Evolutionary conservation across 495 filamentous ascomycete species (phyloP).

Genomic region (Annulohypoxylon moriforme): DNA sequence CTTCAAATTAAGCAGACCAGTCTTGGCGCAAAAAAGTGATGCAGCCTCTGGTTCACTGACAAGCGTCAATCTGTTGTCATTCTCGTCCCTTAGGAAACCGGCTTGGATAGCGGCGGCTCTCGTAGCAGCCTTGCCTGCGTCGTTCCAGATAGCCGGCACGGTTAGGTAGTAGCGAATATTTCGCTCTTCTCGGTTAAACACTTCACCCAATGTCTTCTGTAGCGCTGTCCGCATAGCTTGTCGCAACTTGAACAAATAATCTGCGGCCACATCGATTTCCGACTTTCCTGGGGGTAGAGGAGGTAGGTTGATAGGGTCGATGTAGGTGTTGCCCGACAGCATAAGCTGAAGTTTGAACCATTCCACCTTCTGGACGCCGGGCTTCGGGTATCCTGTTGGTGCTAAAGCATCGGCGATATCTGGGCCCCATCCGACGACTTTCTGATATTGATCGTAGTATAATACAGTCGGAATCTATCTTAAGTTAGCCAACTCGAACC

Average conservation of each 20-base stretch:
- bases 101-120: slow-evolving; percentile 78
- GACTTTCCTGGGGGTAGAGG: slow-evolving; percentile 80
- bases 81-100: slow-evolving; percentile 78
- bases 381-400: slow-evolving; percentile 79
- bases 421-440: slow-evolving; percentile 80
- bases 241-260: slow-evolving; percentile 80
- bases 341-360: slow-evolving; percentile 85
- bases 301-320: slow-evolving; percentile 81
- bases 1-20: slow-evolving; percentile 77
- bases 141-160: slow-evolving; percentile 81
- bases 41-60: slow-evolving; percentile 79
- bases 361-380: slow-evolving; percentile 80
- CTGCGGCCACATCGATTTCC: slow-evolving; percentile 79
- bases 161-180: slow-evolving; percentile 80
- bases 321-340: slow-evolving; percentile 82
- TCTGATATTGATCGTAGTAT: slow-evolving; percentile 81
- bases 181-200: slow-evolving; percentile 79
- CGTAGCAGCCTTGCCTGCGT: slow-evolving; percentile 78
- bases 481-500: slow-evolving; percentile 32
- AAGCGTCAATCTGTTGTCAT: slow-evolving; percentile 77
- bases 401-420: slow-evolving; percentile 80
- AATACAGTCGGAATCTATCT: slow-evolving; percentile 76
- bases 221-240: slow-evolving; percentile 78
- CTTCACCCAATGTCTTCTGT: slow-evolving; percentile 80
- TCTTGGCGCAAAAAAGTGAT: slow-evolving; percentile 79